These are phyloP conservation scores for Pyronema domesticum DNA, from an alignment of 495 filamentous ascomycete genomes.

Conservation along the genomic window DNA sequence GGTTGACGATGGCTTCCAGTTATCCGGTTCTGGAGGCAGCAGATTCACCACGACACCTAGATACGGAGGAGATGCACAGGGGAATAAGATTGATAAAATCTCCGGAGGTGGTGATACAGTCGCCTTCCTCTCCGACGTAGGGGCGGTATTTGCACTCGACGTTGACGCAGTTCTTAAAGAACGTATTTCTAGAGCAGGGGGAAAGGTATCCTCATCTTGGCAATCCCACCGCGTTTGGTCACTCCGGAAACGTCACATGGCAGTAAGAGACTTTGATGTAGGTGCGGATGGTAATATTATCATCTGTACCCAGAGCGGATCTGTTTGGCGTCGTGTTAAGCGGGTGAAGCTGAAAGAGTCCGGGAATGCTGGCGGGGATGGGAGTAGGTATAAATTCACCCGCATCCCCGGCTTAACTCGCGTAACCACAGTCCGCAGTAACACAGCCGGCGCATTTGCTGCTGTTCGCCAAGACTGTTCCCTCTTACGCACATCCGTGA, in stretches of 20 bases:
- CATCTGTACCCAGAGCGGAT: conserved; percentile 76
- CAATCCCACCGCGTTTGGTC: conserved; percentile 65
- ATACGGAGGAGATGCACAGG: conserved; percentile 36
- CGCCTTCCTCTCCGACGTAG: conserved; percentile 62
- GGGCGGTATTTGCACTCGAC: conserved; percentile 68
- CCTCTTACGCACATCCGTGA: conserved; percentile 57
- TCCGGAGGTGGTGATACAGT: conserved; percentile 75
- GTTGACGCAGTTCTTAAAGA: conserved; percentile 31
- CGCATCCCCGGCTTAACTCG: conserved; percentile 73
- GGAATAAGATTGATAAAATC: conserved; percentile 54
- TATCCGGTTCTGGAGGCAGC: too few relatives aligned
- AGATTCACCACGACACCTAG: conserved; percentile 30
- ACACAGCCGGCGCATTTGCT: conserved; percentile 71
- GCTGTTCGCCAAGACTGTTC: conserved; percentile 74
- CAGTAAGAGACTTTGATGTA: conserved; percentile 68
- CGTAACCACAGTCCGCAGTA: conserved; percentile 66
- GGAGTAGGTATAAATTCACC: conserved; percentile 62
- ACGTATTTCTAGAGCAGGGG: conserved; percentile 53
- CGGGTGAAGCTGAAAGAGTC: conserved; percentile 57
- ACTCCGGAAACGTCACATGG: conserved; percentile 61
- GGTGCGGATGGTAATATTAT: conserved; percentile 91
- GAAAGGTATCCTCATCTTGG: conserved; percentile 45
- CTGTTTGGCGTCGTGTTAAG: conserved; percentile 74
- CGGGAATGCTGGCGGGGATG: conserved; percentile 33
- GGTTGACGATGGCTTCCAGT: conserved; percentile 32